Percentiles rank a stretch among this genome's conserved stretches.
Conservation (phyloP, 257 asterid species). For the Ligustrum vulgare region DNA sequence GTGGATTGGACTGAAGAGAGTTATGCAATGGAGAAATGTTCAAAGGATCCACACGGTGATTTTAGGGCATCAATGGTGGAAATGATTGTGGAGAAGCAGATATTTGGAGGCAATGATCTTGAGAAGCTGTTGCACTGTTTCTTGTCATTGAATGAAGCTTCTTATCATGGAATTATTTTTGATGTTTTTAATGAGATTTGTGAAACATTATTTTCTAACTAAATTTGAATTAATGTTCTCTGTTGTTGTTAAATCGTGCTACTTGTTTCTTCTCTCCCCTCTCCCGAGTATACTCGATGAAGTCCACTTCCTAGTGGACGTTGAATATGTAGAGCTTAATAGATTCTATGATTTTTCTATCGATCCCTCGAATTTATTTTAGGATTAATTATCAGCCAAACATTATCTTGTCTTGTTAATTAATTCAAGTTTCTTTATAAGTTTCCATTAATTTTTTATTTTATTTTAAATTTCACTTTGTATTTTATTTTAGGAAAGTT, state of each 20-base stretch:
- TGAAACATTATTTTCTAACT: constrained; percentile 51
- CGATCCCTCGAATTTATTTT: too few relatives aligned
- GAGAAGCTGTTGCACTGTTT: constrained; percentile 55
- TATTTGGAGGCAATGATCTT: constrained; percentile 58
- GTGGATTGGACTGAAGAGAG: constrained; percentile 39
- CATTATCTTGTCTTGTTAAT: too few relatives aligned
- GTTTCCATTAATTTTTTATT: too few relatives aligned
- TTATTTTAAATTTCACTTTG: too few relatives aligned
- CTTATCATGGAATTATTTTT: constrained; percentile 53
- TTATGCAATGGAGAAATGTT: constrained; percentile 61
- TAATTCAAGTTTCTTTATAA: too few relatives aligned
- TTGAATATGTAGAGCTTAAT: background rate
- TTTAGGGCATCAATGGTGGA: constrained; percentile 84
- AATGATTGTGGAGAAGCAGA: constrained; percentile 71
- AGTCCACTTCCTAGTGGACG: too few relatives aligned
- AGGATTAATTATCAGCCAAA: too few relatives aligned
- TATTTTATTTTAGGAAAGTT: too few relatives aligned
- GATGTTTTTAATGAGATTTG: constrained; percentile 67
- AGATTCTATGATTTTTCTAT: too few relatives aligned
- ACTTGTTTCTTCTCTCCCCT: background rate
- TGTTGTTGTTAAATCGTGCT: background rate
- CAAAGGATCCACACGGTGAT: constrained; percentile 63
- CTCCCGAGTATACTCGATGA: background rate
- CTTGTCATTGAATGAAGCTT: constrained; percentile 47
- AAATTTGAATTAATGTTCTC: constrained; percentile 5